Evolutionary conservation across 768 basidiomycete genomes (phyloP), one percentile per base, ranked within the genome.

Genomic region (Rhizopogon vesiculosus): DNA sequence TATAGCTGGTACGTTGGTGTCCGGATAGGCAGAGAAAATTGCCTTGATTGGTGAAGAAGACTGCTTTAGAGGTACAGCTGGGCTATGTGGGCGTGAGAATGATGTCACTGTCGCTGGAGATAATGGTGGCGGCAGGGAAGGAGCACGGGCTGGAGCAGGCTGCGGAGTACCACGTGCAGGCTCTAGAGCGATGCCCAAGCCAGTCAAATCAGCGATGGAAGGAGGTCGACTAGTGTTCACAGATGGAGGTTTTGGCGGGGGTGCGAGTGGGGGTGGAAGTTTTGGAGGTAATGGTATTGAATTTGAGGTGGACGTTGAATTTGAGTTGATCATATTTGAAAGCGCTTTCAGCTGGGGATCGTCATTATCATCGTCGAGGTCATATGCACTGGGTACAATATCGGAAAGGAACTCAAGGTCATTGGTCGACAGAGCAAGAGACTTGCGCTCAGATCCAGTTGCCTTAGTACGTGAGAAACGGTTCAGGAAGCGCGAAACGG

Each of bases 401-500:
- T 85, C 88, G 35, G 82, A 82, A 18, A 96, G 76, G 65, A 89
- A 94, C 60, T 91, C 87, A 29, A 96, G 76, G 66, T 96, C 93
- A 56, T 90, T 85, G 1, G 81, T 75, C 15, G 90, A 90, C 16
- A 95, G 76, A 12, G 90, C 80, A 35, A 94, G 67, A 31, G 87
- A 84, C 50, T 77, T 78, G 45, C 75, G 75, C 33, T 72, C 70
- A 46, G 73, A 55, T 28, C 65, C 58, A 3, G 70, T 57, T 18
- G 74, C 60, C 45, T 72, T 76, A 28, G 70, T 69, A 19, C 83
- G 80, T 7, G 84, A 85, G 68, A 95, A 89, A 46, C 90, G 82
- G 49, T 80, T 83, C 46, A 93, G 76, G 66, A 95, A 94, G 5
- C 93, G 83, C 10, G 91, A 91, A 33, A 94, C 89, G 7, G 83